Evolutionary conservation across 768 basidiomycete genomes (phyloP).

Genomic region (Rhizopogon sp.): DNA sequence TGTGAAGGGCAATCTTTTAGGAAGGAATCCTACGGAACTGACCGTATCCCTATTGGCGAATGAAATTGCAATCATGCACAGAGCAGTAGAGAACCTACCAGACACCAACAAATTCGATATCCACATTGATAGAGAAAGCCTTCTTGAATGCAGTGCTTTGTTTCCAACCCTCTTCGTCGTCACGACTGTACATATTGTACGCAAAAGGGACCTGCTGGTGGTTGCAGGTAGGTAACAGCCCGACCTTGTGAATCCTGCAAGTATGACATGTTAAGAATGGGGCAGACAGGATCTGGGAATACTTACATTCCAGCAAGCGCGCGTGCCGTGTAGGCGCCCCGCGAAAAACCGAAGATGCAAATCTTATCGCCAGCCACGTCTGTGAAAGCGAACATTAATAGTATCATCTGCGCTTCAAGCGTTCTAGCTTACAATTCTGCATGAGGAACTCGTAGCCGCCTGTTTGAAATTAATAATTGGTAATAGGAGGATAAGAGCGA

Average conservation of each 20-base stretch:
- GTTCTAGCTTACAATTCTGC: slow-evolving; percentile 53
- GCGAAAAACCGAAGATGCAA: slow-evolving; percentile 76
- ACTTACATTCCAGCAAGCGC: slow-evolving; percentile 69
- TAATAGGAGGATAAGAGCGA: not conserved
- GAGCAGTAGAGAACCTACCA: slow-evolving; percentile 41
- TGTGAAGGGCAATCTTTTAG: slow-evolving; percentile 62
- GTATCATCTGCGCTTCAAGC: not conserved
- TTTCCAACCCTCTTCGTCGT: slow-evolving; percentile 54
- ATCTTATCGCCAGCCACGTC: slow-evolving; percentile 72
- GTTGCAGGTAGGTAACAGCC: slow-evolving; percentile 64
- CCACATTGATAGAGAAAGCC: slow-evolving; percentile 70
- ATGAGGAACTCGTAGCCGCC: slow-evolving; percentile 77
- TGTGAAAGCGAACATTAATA: slow-evolving; percentile 17
- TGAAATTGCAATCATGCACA: not conserved
- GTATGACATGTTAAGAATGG: not conserved
- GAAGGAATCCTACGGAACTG: slow-evolving; percentile 59
- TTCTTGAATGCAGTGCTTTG: slow-evolving; percentile 70
- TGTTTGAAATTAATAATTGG: slow-evolving; percentile 13
- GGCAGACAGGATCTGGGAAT: slow-evolving; percentile 4
- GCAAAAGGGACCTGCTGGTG: slow-evolving; percentile 78
- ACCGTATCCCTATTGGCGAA: slow-evolving; percentile 62
- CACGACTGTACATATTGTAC: slow-evolving; percentile 55
- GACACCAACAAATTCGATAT: slow-evolving; percentile 70
- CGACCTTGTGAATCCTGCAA: slow-evolving; percentile 61
- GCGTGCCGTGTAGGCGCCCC: slow-evolving; percentile 69